Base-by-base conservation (phyloP, 768 basidiomycete species). In the Leucogyrophana mollusca region DNA sequence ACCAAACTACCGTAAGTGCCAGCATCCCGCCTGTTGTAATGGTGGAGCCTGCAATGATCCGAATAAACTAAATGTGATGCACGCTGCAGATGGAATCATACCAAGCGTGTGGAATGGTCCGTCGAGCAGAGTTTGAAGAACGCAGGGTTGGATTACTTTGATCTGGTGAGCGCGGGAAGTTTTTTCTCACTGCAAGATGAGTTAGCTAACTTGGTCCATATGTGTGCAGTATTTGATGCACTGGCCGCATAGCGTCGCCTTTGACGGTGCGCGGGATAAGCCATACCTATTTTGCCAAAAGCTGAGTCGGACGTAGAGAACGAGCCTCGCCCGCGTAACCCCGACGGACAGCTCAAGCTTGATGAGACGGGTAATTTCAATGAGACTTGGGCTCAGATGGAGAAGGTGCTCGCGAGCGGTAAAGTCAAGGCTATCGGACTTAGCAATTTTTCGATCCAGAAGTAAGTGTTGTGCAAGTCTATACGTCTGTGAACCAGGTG, bases 1-100 rank as follows among this genome's bases (percentile, higher is more conserved):
- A 77, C 77, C 13, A 80, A 80, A 53, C 61, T 78, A 25, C 64
- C 70, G 68, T 66, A 46, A 39, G 62, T 56, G 8, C 11, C 3
- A 4, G 14, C 17, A 47, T 4, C 25, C 23, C 37, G 46, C n/a
- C 25, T 11, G 11, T 11, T 17, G 56, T 14, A 51, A 56, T 40
- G 54, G 35, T 37, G 35, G 35, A 16, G 16, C 35, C n/a, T 30
- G 27, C 27, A 30, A 30, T 30, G 27, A 30, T 30, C 27, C 27
- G 27, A 30, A 13, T 13, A 7, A 30, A 30, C 27, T 7, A 13
- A 13, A 30, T 30, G 27, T 30, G 27, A 7, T 30, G 13, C 27
- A 30, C 13, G 27, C 27, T 17, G 14, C 21, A 40, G 38, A 49
- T 70, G 63, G 42, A 50, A 61, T 35, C 58, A 65, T 48, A 59